Evolutionary conservation across 345 rosid species (phyloP).

Genomic region (Hirschfeldia incana): DNA sequence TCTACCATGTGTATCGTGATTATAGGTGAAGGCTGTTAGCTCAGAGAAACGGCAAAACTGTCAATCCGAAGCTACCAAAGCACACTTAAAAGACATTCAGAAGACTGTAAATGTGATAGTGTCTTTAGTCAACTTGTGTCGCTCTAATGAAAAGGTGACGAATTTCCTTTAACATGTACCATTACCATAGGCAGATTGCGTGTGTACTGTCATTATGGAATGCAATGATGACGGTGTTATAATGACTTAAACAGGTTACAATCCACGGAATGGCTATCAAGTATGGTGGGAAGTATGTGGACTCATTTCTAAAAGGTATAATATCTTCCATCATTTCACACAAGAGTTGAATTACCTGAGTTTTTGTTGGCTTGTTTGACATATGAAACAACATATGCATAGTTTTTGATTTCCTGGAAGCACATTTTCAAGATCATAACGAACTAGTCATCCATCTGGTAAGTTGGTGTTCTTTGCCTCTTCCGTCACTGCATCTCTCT

Average conservation of each 20-base stretch:
- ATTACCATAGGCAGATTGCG: neutral
- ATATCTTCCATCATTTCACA: conserved; percentile 2
- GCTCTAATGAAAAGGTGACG: conserved; percentile 67
- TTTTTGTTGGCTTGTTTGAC: conserved; percentile 18
- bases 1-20: conserved; percentile 15
- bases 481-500: neutral
- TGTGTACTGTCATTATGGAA: neutral
- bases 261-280: conserved; percentile 83
- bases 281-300: conserved; percentile 80
- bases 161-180: neutral
- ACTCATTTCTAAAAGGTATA: conserved; percentile 75
- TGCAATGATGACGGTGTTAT: neutral
- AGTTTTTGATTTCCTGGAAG: conserved; percentile 75
- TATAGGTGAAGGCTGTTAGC: conserved; percentile 54
- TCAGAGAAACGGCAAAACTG: conserved; percentile 45
- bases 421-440: conserved; percentile 62
- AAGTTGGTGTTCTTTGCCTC: conserved; percentile 25
- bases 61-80: conserved; percentile 46
- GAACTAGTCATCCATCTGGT: conserved; percentile 68
- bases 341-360: neutral
- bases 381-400: conserved; percentile 27
- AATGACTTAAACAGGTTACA: conserved; percentile 47
- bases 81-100: conserved; percentile 49
- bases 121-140: conserved; percentile 70
- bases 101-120: conserved; percentile 69